phyloP scores from a whole-genome alignment of 108 stramenopile genomes.

The Nitzschia sp. region DNA sequence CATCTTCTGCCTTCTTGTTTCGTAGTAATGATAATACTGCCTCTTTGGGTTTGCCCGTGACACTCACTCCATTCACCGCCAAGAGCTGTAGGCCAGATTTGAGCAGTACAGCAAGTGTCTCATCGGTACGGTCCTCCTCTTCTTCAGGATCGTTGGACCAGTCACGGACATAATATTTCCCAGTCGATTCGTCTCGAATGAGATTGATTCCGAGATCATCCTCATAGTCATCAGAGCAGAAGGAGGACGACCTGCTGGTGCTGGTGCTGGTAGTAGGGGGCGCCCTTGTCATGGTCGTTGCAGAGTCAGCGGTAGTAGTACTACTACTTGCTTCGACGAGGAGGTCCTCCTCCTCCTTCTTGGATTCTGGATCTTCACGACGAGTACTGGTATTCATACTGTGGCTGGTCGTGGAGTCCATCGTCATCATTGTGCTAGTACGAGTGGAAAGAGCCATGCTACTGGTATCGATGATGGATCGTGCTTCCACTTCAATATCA shows the following conservation, averaged over 20 bases:
- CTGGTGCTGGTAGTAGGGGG: neutral
- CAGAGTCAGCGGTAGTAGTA: neutral
- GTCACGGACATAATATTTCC: neutral
- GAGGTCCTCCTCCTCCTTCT: neutral
- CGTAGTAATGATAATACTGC: neutral
- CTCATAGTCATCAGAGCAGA: neutral
- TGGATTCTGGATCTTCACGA: too few relatives aligned
- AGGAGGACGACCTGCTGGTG: neutral
- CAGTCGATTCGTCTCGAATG: neutral
- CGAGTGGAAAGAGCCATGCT: neutral
- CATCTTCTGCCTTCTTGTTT: neutral
- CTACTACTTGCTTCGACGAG: too few relatives aligned
- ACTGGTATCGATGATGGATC: neutral
- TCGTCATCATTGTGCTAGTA: too few relatives aligned
- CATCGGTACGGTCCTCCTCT: too few relatives aligned
- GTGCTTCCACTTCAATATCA: neutral
- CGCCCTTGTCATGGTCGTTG: too few relatives aligned
- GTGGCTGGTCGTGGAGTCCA: too few relatives aligned
- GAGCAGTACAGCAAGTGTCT: too few relatives aligned
- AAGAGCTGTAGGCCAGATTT: neutral
- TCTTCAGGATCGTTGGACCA: neutral
- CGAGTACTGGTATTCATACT: too few relatives aligned
- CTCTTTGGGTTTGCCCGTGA: neutral
- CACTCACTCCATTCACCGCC: neutral
- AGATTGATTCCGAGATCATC: neutral